phyloP scores from a whole-genome alignment of 768 basidiomycete genomes.

The Lactarius pseudohatsudake region DNA sequence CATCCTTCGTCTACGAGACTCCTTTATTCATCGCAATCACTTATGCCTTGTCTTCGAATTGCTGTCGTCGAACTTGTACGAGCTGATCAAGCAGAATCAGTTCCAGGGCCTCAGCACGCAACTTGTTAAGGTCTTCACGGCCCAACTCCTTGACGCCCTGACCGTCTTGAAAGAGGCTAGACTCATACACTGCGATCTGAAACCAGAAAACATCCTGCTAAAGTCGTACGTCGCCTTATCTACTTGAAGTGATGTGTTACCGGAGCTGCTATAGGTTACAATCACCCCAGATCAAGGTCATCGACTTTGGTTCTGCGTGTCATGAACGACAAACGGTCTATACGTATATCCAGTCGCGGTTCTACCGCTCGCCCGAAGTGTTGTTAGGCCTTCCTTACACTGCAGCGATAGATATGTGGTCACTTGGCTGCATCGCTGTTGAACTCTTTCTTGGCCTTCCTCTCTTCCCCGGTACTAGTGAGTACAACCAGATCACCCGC shows the following conservation, averaged over 20 bases:
- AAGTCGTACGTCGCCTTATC: slow-evolving; percentile 67
- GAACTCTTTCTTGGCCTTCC: slow-evolving; percentile 96
- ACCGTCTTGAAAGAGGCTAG: slow-evolving; percentile 92
- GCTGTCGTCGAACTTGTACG: slow-evolving; percentile 95
- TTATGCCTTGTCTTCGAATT: slow-evolving; percentile 98
- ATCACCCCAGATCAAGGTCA: slow-evolving; percentile 97
- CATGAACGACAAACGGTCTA: slow-evolving; percentile 99
- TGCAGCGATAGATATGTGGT: slow-evolving; percentile 99
- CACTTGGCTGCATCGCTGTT: slow-evolving; percentile 95
- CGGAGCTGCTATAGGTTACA: slow-evolving; percentile 60
- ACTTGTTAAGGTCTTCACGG: slow-evolving; percentile 98
- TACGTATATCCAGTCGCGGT: slow-evolving; percentile 98
- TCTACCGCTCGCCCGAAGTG: slow-evolving; percentile 98
- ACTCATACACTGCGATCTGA: slow-evolving; percentile 97
- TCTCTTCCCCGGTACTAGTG: slow-evolving; percentile 97
- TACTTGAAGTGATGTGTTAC: slow-evolving; percentile 14
- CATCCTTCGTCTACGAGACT: slow-evolving; percentile 91
- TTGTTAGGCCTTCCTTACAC: slow-evolving; percentile 93
- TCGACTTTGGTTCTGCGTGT: slow-evolving; percentile 98
- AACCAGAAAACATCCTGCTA: slow-evolving; percentile 97
- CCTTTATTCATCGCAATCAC: slow-evolving; percentile 95
- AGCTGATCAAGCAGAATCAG: slow-evolving; percentile 99
- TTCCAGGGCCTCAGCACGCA: slow-evolving; percentile 97
- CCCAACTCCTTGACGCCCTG: slow-evolving; percentile 89
- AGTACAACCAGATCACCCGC: slow-evolving; percentile 96